phyloP scores from a whole-genome alignment of 2,329 filamentous ascomycete species.

The Chrysosporium queenslandicum region DNA sequence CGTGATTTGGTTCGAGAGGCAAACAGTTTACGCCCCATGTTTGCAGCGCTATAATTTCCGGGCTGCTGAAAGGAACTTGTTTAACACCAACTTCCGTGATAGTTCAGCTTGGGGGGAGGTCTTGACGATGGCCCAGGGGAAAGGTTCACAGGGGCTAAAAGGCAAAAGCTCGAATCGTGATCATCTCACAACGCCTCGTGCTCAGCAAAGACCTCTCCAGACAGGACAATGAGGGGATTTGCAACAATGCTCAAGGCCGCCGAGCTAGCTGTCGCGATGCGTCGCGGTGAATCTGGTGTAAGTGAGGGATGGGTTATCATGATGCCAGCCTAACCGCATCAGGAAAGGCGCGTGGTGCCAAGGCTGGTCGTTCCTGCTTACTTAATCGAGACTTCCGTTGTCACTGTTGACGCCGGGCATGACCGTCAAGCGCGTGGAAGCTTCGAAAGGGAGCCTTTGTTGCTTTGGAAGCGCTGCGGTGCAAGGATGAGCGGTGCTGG shows the following conservation, averaged over 20 bases:
- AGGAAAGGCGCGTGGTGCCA: constrained; percentile 5
- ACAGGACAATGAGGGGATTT: not conserved
- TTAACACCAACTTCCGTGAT: not conserved
- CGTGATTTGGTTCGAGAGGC: constrained; percentile 25
- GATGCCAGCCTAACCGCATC: constrained; percentile 2
- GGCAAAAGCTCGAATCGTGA: not conserved
- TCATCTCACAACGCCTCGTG: not conserved
- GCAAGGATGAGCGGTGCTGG: constrained; percentile 30
- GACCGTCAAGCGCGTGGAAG: not conserved
- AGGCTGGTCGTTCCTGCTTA: constrained; percentile 2
- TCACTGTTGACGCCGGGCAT: too few relatives aligned
- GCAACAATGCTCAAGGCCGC: not conserved
- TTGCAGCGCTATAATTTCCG: constrained; percentile 25
- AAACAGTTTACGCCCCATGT: constrained; percentile 21
- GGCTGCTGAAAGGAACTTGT: not conserved
- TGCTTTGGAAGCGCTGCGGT: constrained; percentile 13
- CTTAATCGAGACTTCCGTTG: too few relatives aligned
- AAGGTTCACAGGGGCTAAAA: not conserved
- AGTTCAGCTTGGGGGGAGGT: not conserved
- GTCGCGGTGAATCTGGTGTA: not conserved
- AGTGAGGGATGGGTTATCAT: constrained; percentile 6
- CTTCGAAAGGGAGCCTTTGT: not conserved
- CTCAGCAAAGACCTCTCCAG: not conserved
- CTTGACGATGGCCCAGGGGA: not conserved
- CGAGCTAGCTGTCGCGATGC: constrained; percentile 8